Conservation (phyloP, 1,139 yeast genomes). For the Diutina catenulata region DNA sequence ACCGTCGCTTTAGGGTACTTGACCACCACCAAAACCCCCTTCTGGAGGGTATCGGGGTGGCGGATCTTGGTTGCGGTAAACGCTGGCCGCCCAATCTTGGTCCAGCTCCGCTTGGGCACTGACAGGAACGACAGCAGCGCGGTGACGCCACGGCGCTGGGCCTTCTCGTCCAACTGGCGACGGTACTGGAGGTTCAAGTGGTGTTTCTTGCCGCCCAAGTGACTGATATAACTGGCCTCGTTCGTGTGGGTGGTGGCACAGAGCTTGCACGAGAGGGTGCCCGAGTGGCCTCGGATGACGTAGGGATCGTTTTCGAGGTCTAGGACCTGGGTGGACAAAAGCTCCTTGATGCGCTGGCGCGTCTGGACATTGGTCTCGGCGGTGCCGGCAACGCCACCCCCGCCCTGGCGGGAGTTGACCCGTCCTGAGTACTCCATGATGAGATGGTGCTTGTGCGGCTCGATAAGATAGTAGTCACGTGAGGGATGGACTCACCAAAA, state of each 20-base stretch:
- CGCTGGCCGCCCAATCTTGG: constrained; percentile 62
- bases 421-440: constrained; percentile 35
- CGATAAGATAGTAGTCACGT: too few species aligned
- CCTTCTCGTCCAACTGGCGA: constrained; percentile 30
- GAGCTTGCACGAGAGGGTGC: constrained; percentile 62
- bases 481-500: too few species aligned
- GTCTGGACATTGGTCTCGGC: constrained; percentile 59
- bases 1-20: constrained; percentile 39
- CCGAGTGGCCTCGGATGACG: constrained; percentile 61
- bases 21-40: constrained; percentile 53
- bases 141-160: constrained; percentile 5
- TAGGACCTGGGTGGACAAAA: constrained; percentile 46
- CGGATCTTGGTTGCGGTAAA: constrained; percentile 57
- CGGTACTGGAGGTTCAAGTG: constrained; percentile 56
- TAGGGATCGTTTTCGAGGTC: constrained; percentile 71
- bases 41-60: constrained; percentile 41
- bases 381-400: constrained; percentile 67
- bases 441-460: too few species aligned
- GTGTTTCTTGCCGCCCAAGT: constrained; percentile 71
- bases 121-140: constrained; percentile 11
- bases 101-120: constrained; percentile 34
- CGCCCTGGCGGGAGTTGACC: constrained; percentile 33
- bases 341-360: constrained; percentile 49
- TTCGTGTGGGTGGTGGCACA: constrained; percentile 67
- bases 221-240: constrained; percentile 70